Percentiles rank a stretch among this genome's conserved stretches.
Conservation (phyloP, 1,284 basidiomycete species). For the Sporisorium graminicola region DNA sequence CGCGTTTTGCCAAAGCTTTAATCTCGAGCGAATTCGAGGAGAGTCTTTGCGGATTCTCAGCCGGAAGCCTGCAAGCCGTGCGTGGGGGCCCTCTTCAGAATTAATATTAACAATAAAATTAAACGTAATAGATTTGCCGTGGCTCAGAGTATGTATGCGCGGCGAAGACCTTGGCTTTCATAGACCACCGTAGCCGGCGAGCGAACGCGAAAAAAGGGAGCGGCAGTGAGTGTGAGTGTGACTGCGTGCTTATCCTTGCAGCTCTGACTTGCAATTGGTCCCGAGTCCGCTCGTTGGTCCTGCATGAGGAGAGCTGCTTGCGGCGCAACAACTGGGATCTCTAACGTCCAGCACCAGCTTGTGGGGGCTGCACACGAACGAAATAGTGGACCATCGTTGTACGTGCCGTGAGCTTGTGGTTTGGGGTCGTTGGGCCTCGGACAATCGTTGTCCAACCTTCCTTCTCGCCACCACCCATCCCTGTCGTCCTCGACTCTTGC, state of each 20-base stretch:
- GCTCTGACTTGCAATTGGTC: constrained; percentile 2
- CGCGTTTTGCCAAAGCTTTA: background rate
- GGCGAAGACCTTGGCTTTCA: constrained; percentile 11
- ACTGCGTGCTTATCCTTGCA: constrained; percentile 7
- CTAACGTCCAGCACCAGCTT: no score
- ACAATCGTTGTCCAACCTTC: background rate
- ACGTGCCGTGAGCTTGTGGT: no score
- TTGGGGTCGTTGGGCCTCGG: no score
- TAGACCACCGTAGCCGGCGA: no score
- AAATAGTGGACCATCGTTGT: background rate
- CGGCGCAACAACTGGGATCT: no score
- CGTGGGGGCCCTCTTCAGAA: background rate
- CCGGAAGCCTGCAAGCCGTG: background rate
- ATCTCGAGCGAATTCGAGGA: background rate
- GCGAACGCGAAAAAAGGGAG: background rate
- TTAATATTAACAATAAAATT: no score
- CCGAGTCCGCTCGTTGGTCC: background rate
- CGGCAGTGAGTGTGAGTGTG: background rate
- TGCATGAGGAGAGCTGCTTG: background rate
- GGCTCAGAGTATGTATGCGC: constrained; percentile 3
- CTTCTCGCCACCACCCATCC: background rate
- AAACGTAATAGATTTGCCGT: no score
- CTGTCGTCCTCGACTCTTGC: background rate
- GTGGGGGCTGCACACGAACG: background rate
- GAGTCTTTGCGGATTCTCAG: background rate